Percentiles rank a stretch among this genome's conserved stretches.
Conservation (phyloP, 768 basidiomycete genomes). For the Coprinopsis strossmayeri region DNA sequence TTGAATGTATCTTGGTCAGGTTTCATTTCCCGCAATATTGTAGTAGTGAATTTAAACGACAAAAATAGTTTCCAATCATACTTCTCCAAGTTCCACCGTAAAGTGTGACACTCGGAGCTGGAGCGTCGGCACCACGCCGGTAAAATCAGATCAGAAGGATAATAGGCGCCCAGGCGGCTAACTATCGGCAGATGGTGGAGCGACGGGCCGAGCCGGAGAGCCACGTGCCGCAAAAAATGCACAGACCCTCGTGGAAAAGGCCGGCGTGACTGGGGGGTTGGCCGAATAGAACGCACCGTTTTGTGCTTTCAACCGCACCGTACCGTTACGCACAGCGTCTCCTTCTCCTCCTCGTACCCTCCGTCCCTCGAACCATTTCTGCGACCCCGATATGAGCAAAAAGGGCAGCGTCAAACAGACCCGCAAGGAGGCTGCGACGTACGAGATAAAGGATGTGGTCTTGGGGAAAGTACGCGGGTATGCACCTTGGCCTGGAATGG, state of each 20-base stretch:
- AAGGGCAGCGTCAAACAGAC: conserved; percentile 43
- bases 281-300: too few relatives aligned
- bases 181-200: too few relatives aligned
- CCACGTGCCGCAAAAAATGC: conserved; percentile 1
- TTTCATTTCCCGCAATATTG: too few relatives aligned
- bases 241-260: conserved; percentile 5
- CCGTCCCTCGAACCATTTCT: not conserved
- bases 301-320: conserved; percentile 1
- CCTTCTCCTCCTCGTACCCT: conserved; percentile 8
- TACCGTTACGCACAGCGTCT: not conserved
- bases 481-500: conserved; percentile 94
- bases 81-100: too few relatives aligned
- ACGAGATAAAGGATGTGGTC: conserved; percentile 76
- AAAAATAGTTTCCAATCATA: too few relatives aligned
- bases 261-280: not conserved
- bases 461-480: conserved; percentile 91
- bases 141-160: not conserved
- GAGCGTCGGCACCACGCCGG: too few relatives aligned
- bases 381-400: conserved; percentile 37
- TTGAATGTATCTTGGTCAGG: too few relatives aligned
- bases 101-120: too few relatives aligned
- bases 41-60: too few relatives aligned
- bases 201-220: not conserved
- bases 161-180: not conserved
- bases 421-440: conserved; percentile 40